Evolutionary conservation across 192 early-diverging fungal genomes (phyloP), one percentile per base, ranked within the genome.

Genomic region (Irineochytrium annulatum): DNA sequence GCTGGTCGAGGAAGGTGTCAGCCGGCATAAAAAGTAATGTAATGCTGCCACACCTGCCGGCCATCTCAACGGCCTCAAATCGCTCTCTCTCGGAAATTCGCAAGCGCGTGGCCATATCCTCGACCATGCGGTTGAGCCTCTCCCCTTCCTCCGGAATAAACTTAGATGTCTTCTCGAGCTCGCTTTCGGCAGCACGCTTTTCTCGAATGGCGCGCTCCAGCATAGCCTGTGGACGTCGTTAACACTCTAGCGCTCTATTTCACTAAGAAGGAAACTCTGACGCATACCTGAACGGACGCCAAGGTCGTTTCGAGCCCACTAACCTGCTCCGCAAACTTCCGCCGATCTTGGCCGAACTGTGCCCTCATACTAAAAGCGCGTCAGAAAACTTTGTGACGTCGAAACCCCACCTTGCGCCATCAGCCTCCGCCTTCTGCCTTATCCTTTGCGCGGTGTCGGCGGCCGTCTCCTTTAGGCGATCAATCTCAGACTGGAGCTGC

Each of bases 181-280:
- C 78, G 62, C 43, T 61, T 52, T 80, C 78, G 14, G 73, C 75
- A 22, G 75, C 56, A 2, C 77, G 45, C 34, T 80, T 80, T 62
- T 80, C 78, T 20, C 78, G 46, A 52, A 80, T 74, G 19, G 78
- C 70, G 24, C 78, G 63, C 19, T 80, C 78, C 43, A 43, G 30
- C 60, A 66, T 61, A 14, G 62, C 37, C 68, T 73, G 44, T 19
- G 44, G 22, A 33, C 0, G 17, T 0, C 17, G 17, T 43, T 43
- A n/a, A 1, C 17, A 43, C 17, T 43, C 13, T 24, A 51, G 28
- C 28, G 19, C 22, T 24, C 27, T 49, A 26, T 49, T 49, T 16
- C 48, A 37, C 20, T 46, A 52, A 62, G 58, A 2, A 34, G 33
- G 22, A 33, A n/a, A 31, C 2, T 62, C 1, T 1, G 27, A 27